Evolutionary conservation across 2,329 filamentous ascomycete genomes (phyloP), one percentile per base, ranked within the genome.

Genomic region (Paecilomyces variotii): DNA sequence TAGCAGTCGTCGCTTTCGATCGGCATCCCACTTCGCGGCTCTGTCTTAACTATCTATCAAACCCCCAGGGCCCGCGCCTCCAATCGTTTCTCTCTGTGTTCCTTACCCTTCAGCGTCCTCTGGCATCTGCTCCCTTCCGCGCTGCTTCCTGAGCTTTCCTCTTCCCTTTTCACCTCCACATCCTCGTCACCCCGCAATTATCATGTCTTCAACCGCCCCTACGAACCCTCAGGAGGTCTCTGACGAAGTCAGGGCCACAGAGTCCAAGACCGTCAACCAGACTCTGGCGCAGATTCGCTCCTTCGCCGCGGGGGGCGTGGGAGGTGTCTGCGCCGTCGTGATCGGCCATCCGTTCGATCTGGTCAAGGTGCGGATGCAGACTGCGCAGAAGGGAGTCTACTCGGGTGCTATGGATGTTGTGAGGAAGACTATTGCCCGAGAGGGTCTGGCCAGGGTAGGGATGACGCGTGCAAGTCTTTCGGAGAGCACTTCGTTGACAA

Each of bases 271-370:
- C 2, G 65, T 73, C 56, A 73, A 73, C 57, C 71, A 74, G 64
- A 82, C 83, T 1, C 69, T 87, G 53, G 82, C 85, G 57, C 85
- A 84, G 73, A 75, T 96, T 63, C 88, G 93, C 60, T 94, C 93
- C 50, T 84, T 99, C 56, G 87, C 83, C 7, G 93, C 93, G 6
- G 94, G 94, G 67, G 94, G 91, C 62, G 95, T 96, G 60, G 94
- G 94, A 66, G 94, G 94, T 67, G 76, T 99, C 54, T 97, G 90
- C 79, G 93, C 94, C 59, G 94, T 99, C 57, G 74, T 99, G 50
- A 92, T 97, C 60, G 89, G 94, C 59, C 94, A 99, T 76, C 94
- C 94, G 9, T 99, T 99, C 73, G 94, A 99, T 74, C 82, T 99
- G 67, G 93, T 97, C 74, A 99, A 99, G 79, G 94, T 99, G 64